These are phyloP conservation scores for Dioscorea dumetorum DNA, from an alignment of 106 monocot species.

Conservation along the genomic window DNA sequence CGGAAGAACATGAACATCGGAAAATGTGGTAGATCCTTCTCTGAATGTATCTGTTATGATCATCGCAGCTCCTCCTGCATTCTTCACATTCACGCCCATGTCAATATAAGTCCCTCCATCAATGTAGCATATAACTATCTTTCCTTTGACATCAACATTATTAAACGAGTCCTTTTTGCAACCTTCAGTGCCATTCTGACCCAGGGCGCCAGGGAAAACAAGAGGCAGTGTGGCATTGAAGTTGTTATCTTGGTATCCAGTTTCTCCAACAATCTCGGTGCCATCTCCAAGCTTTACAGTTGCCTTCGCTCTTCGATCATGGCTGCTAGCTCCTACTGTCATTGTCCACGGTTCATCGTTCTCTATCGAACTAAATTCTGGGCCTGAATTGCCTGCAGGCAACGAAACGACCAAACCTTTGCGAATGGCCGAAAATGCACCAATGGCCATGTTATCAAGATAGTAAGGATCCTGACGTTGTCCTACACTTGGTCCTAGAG, in stretches of 20 bases:
- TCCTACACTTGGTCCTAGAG: not conserved
- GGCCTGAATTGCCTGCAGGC: not conserved
- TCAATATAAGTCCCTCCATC: not conserved
- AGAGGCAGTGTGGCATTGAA: not conserved
- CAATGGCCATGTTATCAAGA: not conserved
- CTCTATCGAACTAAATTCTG: not conserved
- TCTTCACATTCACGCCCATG: not conserved
- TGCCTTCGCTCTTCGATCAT: not conserved
- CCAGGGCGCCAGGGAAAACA: not conserved
- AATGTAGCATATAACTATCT: not conserved
- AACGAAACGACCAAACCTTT: not conserved
- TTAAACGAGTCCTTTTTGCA: constrained; percentile 1
- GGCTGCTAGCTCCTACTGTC: constrained; percentile 11
- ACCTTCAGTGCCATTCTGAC: not conserved
- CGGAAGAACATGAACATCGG: not conserved
- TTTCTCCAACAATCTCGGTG: not conserved
- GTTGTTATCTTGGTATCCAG: not conserved
- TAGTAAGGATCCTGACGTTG: not conserved
- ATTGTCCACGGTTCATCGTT: constrained; percentile 13
- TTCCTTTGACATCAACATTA: constrained; percentile 4
- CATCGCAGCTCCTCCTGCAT: not conserved
- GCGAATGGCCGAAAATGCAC: not conserved
- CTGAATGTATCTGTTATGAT: not conserved
- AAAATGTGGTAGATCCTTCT: not conserved
- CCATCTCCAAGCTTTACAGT: constrained; percentile 13